Percentiles rank a stretch among this genome's conserved stretches.
Conservation (phyloP, 306 rosid genomes). For the Castanea crenata region DNA sequence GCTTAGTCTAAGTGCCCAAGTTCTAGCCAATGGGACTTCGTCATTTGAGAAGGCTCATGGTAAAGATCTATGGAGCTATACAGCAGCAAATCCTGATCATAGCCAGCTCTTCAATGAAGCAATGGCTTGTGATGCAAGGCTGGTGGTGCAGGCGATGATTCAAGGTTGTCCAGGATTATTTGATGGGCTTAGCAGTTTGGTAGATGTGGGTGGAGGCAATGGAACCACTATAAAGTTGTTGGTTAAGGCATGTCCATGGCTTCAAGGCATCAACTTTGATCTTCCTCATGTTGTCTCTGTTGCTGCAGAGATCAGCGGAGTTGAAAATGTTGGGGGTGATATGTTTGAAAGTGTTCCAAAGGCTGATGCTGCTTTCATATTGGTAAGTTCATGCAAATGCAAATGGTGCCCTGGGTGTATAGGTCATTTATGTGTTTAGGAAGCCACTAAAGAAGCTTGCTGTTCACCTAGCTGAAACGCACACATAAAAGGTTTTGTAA, state of each 20-base stretch:
- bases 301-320: conserved; percentile 10
- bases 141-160: conserved; percentile 26
- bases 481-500: too few species aligned
- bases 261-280: conserved; percentile 66
- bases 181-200: conserved; percentile 42
- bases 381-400: conserved; percentile 27
- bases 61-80: neutral
- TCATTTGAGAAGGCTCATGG: too few species aligned
- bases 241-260: conserved; percentile 38
- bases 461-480: too few species aligned
- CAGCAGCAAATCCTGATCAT: conserved; percentile 22
- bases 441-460: too few species aligned
- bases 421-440: neutral
- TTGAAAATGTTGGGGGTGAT: conserved; percentile 54
- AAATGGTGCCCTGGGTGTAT: neutral
- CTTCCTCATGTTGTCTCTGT: conserved; percentile 58
- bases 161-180: conserved; percentile 38
- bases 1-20: neutral
- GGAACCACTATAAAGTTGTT: conserved; percentile 43
- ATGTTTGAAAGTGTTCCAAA: conserved; percentile 63
- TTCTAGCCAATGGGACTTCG: too few species aligned
- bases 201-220: conserved; percentile 76
- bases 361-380: conserved; percentile 59
- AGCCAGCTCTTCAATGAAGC: conserved; percentile 51
- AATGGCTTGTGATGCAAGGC: conserved; percentile 51